Evolutionary conservation across 1,284 basidiomycete genomes (phyloP).

Genomic region (Naganishia cerealis): DNA sequence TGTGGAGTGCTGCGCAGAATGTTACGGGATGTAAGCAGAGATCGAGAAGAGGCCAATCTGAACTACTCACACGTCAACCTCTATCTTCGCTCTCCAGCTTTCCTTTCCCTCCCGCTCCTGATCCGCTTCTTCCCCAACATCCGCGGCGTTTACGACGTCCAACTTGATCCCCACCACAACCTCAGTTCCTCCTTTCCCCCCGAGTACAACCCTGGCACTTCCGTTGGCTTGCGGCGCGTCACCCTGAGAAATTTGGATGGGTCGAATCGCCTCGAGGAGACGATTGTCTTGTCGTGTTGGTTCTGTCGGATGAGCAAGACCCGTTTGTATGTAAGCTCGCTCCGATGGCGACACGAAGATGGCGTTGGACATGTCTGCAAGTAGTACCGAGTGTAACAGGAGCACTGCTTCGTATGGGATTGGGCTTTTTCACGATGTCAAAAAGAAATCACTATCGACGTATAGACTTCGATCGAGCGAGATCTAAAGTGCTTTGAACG

Average conservation of each 20-base stretch:
- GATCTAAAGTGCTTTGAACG: not conserved
- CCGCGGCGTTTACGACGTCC: slow-evolving; percentile 46
- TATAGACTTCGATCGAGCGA: not conserved
- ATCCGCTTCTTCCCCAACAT: slow-evolving; percentile 26
- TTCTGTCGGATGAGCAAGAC: slow-evolving; percentile 42
- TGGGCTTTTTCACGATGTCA: no score
- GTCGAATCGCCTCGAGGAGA: slow-evolving; percentile 40
- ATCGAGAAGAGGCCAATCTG: not conserved
- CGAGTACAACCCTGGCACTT: slow-evolving; percentile 45
- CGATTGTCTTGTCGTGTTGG: slow-evolving; percentile 50
- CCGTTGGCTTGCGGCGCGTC: slow-evolving; percentile 52
- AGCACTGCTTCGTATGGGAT: no score
- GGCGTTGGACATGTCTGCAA: slow-evolving; percentile 16
- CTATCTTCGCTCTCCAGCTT: slow-evolving; percentile 47
- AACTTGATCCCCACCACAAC: slow-evolving; percentile 51
- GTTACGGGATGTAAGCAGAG: not conserved
- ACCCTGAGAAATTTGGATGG: slow-evolving; percentile 46
- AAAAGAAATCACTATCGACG: not conserved
- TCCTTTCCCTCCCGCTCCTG: slow-evolving; percentile 33
- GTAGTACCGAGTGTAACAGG: not conserved
- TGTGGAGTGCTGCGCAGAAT: slow-evolving; percentile 41
- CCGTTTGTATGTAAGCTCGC: slow-evolving; percentile 49
- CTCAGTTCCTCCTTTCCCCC: slow-evolving; percentile 45
- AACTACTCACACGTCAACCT: slow-evolving; percentile 52
- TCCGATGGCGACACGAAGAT: slow-evolving; percentile 49